Evolutionary conservation across 2,329 filamentous ascomycete genomes (phyloP).

Genomic region (Gaeumannomyces sp.): DNA sequence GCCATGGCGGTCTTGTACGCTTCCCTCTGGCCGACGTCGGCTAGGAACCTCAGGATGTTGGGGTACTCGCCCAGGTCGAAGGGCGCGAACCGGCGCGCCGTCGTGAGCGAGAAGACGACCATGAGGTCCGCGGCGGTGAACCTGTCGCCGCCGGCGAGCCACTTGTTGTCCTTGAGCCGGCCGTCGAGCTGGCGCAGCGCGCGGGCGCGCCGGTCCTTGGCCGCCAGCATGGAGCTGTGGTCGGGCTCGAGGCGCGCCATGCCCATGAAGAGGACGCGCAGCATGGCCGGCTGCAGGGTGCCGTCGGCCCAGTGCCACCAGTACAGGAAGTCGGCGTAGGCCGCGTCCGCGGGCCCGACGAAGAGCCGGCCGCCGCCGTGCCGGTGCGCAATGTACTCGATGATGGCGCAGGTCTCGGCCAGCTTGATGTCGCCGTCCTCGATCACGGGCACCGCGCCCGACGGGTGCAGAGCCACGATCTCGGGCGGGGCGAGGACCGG

Average conservation of each 20-base stretch:
- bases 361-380: slow-evolving; percentile 44
- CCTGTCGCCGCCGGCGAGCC: slow-evolving; percentile 50
- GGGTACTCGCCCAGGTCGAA: slow-evolving; percentile 34
- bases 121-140: slow-evolving; percentile 64
- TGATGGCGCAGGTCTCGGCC: slow-evolving; percentile 52
- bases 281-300: slow-evolving; percentile 33
- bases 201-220: slow-evolving; percentile 27
- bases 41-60: slow-evolving; percentile 39
- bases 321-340: slow-evolving; percentile 56
- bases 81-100: slow-evolving; percentile 47
- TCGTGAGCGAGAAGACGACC: slow-evolving; percentile 54
- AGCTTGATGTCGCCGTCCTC: slow-evolving; percentile 48
- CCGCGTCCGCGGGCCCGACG: slow-evolving; percentile 35
- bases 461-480: slow-evolving; percentile 39
- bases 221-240: slow-evolving; percentile 17
- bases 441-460: slow-evolving; percentile 54
- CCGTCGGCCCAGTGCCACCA: slow-evolving; percentile 56
- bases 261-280: slow-evolving; percentile 27
- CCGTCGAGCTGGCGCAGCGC: slow-evolving; percentile 41
- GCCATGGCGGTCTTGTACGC: slow-evolving; percentile 41
- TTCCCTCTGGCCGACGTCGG: slow-evolving; percentile 35
- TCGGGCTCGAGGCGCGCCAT: slow-evolving; percentile 17
- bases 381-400: slow-evolving; percentile 55
- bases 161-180: slow-evolving; percentile 40
- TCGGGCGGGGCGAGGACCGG: slow-evolving; percentile 28